Evolutionary conservation across 495 filamentous ascomycete species (phyloP), one percentile per base, ranked within the genome.

Genomic region (Neurospora sp.): DNA sequence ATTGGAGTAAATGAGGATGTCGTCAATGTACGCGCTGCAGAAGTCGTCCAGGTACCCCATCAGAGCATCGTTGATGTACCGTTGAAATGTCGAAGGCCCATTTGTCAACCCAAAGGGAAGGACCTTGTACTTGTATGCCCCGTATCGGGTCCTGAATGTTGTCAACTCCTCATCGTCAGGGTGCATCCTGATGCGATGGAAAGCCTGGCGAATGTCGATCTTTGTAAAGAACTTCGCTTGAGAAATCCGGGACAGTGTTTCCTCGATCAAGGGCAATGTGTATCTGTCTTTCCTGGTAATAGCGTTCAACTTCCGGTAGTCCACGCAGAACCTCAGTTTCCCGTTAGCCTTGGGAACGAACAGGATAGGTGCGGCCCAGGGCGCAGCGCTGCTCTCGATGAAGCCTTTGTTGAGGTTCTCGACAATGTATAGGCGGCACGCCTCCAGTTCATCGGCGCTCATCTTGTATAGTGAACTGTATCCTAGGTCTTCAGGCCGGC

Each of bases 201-300:
- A 80, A 3, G 76, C 77, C 69, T 74, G 41, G 20, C 76, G 70
- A 37, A 78, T 69, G 12, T 88, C 81, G 0, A 89, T 61, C 72
- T 86, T 87, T 0, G 77, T 88, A 71, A 84, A 87, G 37, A 79
- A 76, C 65, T 75, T 81, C 3, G 78, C 77, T 45, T 72, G 74
- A 0, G 22, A 38, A 0, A 88, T 38, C 0, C 74, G 35, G n/a
- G 75, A 38, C 4, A 88, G 53, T 0, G 79, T 78, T 70, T 89
- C 80, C n/a, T 84, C 61, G 31, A 87, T 85, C 12, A 86, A 59
- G 0, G 83, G 85, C 0, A 88, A 53, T 0, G 83, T 81, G 68
- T 87, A 85, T 1, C 75, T 40, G 45, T 89, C 81, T 72, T 85
- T 85, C 4, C 73, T 75, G 0, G 79, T 88, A 0, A 87, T 69